Evolutionary conservation across 257 asterid genomes (phyloP), one percentile per base, ranked within the genome.

Genomic region (Lavandula angustifolia): DNA sequence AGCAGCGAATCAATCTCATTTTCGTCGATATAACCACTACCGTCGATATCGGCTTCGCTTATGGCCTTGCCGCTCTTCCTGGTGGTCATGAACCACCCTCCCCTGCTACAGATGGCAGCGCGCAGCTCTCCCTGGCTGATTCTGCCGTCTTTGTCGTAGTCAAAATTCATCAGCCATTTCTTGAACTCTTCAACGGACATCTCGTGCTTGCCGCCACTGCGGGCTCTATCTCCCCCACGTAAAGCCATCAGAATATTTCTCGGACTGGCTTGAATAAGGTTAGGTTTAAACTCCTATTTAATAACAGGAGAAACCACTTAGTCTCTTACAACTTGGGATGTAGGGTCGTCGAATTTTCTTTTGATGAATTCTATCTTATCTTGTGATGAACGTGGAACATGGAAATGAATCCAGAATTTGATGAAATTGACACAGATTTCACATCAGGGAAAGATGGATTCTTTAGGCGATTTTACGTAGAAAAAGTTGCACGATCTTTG

Each of bases 141-240:
- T 27, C 67, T 65, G 0, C 76, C 76, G 33, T 80, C 85, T 27
- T 32, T 61, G 49, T 80, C 54, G 34, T 3, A 1, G 58, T 80
- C 82, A 50, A 80, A 80, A 9, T 29, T 54, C 68, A 60, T 73
- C 42, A 76, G 74, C 85, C 82, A 80, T 13, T 44, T 72, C 71
- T 76, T 76, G 73, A 80, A 80, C 46, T 80, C 80, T 11, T 80
- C 76, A 18, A 53, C 61, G 12, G 68, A 54, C 65, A 80, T 73
- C 71, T 67, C 65, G 33, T 62, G 14, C 54, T 49, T 52, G 47
- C 67, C 33, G 1, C 44, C 47, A 22, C 66, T 38, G 1, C 66
- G 41, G 60, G 64, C 41, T 35, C 46, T 33, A 5, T 52, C 66
- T 41, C 69, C 52, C 6, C 35, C 16, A 3, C 18, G 44, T 13